Percentiles rank a stretch among this genome's conserved stretches.
Conservation (phyloP, 192 early-diverging fungal species). For the Endogone sp. region DNA sequence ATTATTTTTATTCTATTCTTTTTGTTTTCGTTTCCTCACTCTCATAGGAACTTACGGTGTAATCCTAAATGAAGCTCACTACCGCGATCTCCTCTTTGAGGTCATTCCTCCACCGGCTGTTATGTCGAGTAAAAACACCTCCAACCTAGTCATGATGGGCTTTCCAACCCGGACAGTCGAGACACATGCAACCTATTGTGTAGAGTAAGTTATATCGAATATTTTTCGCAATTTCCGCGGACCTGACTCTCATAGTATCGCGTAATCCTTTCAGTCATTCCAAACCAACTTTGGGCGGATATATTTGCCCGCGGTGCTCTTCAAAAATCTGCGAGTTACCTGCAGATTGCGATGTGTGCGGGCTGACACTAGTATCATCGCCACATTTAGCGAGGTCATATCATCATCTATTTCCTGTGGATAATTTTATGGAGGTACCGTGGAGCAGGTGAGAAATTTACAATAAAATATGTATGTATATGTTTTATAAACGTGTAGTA, state of each 20-base stretch:
- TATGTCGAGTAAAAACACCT: conserved; percentile 43
- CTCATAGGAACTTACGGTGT: conserved; percentile 73
- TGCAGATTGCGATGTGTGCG: conserved; percentile 89
- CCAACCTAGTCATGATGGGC: conserved; percentile 88
- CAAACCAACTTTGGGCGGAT: conserved; percentile 65
- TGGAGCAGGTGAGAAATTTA: conserved; percentile 39
- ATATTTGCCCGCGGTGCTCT: conserved; percentile 81
- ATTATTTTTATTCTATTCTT: not conserved
- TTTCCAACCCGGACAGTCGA: conserved; percentile 66
- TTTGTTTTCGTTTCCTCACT: not conserved
- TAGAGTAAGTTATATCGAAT: conserved; percentile 65
- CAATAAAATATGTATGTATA: too few species aligned
- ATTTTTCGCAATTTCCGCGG: too few species aligned
- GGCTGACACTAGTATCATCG: conserved; percentile 80
- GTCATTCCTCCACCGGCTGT: conserved; percentile 86
- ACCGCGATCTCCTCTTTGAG: conserved; percentile 80
- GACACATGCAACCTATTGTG: conserved; percentile 64
- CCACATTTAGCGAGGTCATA: conserved; percentile 91
- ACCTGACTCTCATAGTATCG: too few species aligned
- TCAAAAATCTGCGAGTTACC: conserved; percentile 85
- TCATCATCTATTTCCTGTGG: conserved; percentile 92
- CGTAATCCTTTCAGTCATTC: conserved; percentile 58
- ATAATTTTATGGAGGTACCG: conserved; percentile 71
- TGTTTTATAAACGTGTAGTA: too few species aligned
- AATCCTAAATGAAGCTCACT: conserved; percentile 76